Conservation (phyloP, 1,139 yeast genomes). For the Pichia terricola region DNA sequence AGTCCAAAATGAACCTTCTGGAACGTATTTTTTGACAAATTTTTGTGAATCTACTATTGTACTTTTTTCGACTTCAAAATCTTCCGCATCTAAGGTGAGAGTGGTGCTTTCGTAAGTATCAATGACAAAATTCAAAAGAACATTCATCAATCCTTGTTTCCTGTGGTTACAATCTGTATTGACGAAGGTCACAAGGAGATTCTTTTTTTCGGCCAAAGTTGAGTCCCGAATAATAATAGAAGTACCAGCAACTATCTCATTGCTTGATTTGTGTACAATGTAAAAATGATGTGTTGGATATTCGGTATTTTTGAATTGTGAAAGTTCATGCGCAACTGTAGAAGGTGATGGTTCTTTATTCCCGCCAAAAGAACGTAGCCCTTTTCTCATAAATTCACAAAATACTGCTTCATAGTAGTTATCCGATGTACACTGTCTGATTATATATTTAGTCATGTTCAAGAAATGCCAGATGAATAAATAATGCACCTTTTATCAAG, state of each 20-base stretch:
- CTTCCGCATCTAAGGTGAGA: not conserved
- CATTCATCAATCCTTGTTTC: slow-evolving; percentile 6
- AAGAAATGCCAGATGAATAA: no score
- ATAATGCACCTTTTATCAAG: no score
- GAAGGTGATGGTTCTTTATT: not conserved
- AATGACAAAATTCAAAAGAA: not conserved
- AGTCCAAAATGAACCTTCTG: slow-evolving; percentile 2
- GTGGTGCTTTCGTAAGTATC: not conserved
- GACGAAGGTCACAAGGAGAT: slow-evolving; percentile 3
- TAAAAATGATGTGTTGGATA: slow-evolving; percentile 2
- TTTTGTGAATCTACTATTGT: not conserved
- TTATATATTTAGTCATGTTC: no score
- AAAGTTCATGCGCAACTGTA: not conserved
- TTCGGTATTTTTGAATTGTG: not conserved
- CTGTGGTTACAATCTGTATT: slow-evolving; percentile 2
- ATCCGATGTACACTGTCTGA: not conserved
- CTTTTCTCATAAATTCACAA: not conserved
- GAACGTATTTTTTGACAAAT: slow-evolving; percentile 1
- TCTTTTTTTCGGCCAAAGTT: not conserved
- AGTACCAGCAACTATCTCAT: slow-evolving; percentile 2
- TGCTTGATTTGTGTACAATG: not conserved
- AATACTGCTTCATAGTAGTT: not conserved
- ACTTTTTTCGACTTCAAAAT: not conserved
- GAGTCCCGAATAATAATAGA: slow-evolving; percentile 2
- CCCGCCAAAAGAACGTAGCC: not conserved